Evolutionary conservation across 495 filamentous ascomycete genomes (phyloP).

Genomic region (Jackrogersella multiformis): DNA sequence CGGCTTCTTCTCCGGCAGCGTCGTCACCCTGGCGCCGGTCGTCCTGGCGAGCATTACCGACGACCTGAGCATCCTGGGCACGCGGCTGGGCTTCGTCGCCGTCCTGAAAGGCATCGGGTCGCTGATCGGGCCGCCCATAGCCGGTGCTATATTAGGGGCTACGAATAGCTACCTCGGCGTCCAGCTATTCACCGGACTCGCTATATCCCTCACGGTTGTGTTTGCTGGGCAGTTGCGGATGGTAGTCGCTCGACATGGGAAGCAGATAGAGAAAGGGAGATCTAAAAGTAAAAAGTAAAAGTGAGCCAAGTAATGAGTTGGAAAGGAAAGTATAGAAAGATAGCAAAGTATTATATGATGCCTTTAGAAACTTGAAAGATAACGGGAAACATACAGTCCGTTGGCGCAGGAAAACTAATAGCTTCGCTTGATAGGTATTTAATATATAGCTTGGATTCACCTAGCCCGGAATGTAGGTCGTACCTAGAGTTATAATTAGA

Average conservation of each 20-base stretch:
- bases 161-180: conserved; percentile 9
- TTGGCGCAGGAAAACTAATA: too few species aligned
- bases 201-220: background rate
- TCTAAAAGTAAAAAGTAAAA: background rate
- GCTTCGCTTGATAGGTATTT: too few species aligned
- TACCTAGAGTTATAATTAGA: too few species aligned
- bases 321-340: too few species aligned
- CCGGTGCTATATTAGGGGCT: background rate
- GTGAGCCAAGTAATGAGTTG: background rate
- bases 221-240: background rate
- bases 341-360: too few species aligned
- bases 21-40: background rate
- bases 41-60: conserved; percentile 1
- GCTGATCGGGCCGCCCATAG: background rate
- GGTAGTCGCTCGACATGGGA: background rate
- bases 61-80: conserved; percentile 2
- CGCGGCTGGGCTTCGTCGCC: background rate
- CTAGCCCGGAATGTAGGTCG: too few species aligned
- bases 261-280: background rate
- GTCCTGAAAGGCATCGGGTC: conserved; percentile 7
- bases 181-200: background rate
- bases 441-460: too few species aligned
- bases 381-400: too few species aligned
- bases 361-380: too few species aligned
- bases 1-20: conserved; percentile 7